phyloP scores from a whole-genome alignment of 106 monocot genomes.

The Acorus calamus region DNA sequence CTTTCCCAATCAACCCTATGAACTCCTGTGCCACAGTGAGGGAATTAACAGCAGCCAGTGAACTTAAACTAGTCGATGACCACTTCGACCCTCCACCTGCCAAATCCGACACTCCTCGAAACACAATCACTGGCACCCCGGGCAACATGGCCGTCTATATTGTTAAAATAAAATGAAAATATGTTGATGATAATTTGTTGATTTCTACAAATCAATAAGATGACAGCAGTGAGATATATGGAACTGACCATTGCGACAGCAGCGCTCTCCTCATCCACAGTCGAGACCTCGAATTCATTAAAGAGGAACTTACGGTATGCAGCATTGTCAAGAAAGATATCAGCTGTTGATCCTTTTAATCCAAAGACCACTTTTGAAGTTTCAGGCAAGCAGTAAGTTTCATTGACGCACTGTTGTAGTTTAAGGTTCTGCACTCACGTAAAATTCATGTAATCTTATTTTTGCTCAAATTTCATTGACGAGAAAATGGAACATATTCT shows the following conservation, averaged over 20 bases:
- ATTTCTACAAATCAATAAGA: too few species aligned
- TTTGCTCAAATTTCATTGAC: too few species aligned
- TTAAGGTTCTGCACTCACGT: slow-evolving; percentile 20
- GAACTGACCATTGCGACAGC: slow-evolving; percentile 54
- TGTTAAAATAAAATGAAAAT: background rate
- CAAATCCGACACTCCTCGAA: slow-evolving; percentile 62
- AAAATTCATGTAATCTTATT: too few species aligned
- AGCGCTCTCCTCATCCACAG: slow-evolving; percentile 66
- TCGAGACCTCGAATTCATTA: slow-evolving; percentile 49
- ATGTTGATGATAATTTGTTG: background rate
- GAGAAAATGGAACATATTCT: too few species aligned
- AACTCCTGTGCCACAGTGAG: slow-evolving; percentile 48
- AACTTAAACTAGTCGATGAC: slow-evolving; percentile 38
- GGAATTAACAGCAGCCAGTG: slow-evolving; percentile 47
- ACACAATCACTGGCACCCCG: slow-evolving; percentile 46
- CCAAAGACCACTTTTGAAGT: slow-evolving; percentile 37
- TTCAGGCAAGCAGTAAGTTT: slow-evolving; percentile 40
- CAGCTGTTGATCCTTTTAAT: slow-evolving; percentile 46
- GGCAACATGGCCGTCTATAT: slow-evolving; percentile 40
- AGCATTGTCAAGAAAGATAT: slow-evolving; percentile 62
- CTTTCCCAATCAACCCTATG: slow-evolving; percentile 32
- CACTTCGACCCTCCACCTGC: slow-evolving; percentile 49
- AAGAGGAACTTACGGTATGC: slow-evolving; percentile 52
- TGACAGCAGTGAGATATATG: too few species aligned
- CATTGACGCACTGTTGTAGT: slow-evolving; percentile 38